Evolutionary conservation across 73 alveolate genomes (phyloP).

Genomic region (Durusdinium trenchii): DNA sequence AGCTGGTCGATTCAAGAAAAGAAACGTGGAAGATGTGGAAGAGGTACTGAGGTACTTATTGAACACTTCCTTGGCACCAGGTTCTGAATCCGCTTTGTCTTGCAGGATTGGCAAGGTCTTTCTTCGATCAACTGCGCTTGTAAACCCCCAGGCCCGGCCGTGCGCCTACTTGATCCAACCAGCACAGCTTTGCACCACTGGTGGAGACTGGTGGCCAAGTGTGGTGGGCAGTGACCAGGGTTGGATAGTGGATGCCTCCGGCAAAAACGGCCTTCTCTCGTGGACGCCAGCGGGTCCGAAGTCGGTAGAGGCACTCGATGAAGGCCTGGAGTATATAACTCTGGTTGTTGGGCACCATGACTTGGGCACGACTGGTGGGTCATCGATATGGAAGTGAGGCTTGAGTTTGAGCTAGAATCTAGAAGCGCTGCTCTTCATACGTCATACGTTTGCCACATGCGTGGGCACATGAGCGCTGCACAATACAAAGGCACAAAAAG

Average conservation of each 20-base stretch:
- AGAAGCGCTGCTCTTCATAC: background rate
- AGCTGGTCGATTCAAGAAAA: too few relatives aligned
- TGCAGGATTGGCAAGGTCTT: too few relatives aligned
- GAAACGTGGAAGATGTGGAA: background rate
- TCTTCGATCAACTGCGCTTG: too few relatives aligned
- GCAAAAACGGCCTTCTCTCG: constrained; percentile 59
- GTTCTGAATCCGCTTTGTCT: background rate
- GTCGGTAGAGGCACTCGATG: constrained; percentile 64
- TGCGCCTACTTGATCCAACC: constrained; percentile 87
- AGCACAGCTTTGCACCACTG: constrained; percentile 81
- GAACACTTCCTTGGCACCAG: background rate
- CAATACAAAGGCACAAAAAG: background rate
- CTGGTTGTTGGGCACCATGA: too few relatives aligned
- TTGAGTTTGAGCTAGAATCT: background rate
- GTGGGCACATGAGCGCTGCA: background rate
- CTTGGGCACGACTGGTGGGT: too few relatives aligned
- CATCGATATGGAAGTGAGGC: too few relatives aligned
- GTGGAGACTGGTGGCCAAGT: constrained; percentile 94
- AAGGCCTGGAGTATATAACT: constrained; percentile 26
- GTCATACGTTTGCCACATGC: background rate
- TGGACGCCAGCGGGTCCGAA: constrained; percentile 92
- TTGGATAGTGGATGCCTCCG: constrained; percentile 89
- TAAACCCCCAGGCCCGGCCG: too few relatives aligned
- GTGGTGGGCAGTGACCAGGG: constrained; percentile 77
- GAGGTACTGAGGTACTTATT: background rate